These are phyloP conservation scores for Lactarius hengduanensis DNA, from an alignment of 768 basidiomycete species.

Conservation along the genomic window DNA sequence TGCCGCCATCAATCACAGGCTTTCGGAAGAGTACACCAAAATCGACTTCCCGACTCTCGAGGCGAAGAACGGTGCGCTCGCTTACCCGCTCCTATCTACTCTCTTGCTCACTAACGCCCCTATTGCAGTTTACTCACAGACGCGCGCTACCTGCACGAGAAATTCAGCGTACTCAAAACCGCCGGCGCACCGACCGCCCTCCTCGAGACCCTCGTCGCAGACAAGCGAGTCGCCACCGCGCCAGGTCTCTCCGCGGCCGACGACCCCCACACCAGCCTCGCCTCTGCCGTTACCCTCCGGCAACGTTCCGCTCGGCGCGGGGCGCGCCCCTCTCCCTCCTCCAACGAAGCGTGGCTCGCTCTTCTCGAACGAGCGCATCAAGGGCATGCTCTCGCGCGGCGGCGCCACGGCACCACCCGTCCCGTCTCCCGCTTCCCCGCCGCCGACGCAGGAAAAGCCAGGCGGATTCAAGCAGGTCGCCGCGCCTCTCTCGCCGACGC, in stretches of 20 bases:
- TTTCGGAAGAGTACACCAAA: constrained; percentile 81
- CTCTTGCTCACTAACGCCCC: constrained; percentile 19
- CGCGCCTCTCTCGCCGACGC: constrained; percentile 21
- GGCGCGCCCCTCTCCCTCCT: background rate
- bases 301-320: constrained; percentile 15
- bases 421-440: background rate
- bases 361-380: constrained; percentile 40
- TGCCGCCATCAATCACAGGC: constrained; percentile 85
- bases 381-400: constrained; percentile 38
- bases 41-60: constrained; percentile 81
- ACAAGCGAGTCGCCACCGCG: constrained; percentile 46
- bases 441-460: constrained; percentile 28
- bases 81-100: background rate
- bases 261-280: constrained; percentile 9
- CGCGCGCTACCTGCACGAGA: constrained; percentile 71
- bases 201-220: constrained; percentile 82
- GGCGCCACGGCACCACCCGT: background rate
- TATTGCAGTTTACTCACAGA: constrained; percentile 71
- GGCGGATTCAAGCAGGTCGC: constrained; percentile 34
- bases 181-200: constrained; percentile 63
- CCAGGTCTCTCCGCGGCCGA: constrained; percentile 2
- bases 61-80: constrained; percentile 72
- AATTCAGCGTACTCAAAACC: constrained; percentile 72
- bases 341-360: constrained; percentile 23
- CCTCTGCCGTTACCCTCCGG: constrained; percentile 22